Conservation (phyloP, 148 eudicot species). For the Chenopodium album region DNA sequence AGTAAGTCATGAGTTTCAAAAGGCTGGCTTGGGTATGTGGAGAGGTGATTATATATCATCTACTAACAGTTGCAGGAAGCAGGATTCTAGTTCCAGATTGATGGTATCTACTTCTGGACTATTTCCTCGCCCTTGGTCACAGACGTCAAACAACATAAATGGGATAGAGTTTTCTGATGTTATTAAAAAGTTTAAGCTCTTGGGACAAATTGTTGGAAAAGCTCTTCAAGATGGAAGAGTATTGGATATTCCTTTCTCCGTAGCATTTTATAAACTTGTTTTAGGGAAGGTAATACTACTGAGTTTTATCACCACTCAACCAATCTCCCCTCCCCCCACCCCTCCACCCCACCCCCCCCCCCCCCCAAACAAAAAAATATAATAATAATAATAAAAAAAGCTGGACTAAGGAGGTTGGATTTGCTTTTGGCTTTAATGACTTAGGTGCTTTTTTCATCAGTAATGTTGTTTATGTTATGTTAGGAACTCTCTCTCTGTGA, state of each 20-base stretch:
- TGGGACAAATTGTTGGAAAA: conserved; percentile 80
- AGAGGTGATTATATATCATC: conserved; percentile 56
- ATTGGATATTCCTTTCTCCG: conserved; percentile 88
- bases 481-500: conserved; percentile 85
- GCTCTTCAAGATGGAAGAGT: conserved; percentile 95
- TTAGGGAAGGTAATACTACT: conserved; percentile 69
- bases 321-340: neutral
- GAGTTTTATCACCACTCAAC: neutral
- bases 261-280: conserved; percentile 79
- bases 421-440: neutral
- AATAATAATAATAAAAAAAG: neutral
- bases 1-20: conserved; percentile 82
- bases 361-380: too few relatives aligned
- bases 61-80: conserved; percentile 26
- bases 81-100: conserved; percentile 32
- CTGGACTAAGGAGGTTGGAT: neutral
- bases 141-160: conserved; percentile 33
- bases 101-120: conserved; percentile 55
- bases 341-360: too few relatives aligned
- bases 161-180: conserved; percentile 60
- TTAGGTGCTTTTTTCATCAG: neutral
- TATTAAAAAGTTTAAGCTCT: conserved; percentile 58
- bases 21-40: conserved; percentile 81
- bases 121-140: conserved; percentile 95
- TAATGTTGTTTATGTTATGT: conserved; percentile 10